phyloP scores from a whole-genome alignment of 768 basidiomycete species.

The Hericium erinaceus region DNA sequence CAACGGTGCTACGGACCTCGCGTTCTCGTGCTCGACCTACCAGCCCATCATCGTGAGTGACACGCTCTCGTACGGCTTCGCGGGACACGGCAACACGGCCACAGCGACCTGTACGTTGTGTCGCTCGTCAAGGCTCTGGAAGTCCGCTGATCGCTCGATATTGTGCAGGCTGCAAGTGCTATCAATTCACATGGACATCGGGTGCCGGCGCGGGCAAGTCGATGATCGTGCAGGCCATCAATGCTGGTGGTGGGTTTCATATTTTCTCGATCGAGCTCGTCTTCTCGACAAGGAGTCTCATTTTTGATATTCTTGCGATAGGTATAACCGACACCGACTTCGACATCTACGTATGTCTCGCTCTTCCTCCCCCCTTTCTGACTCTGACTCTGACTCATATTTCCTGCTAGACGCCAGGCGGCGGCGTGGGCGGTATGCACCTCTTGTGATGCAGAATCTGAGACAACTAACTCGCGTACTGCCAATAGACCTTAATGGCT shows the following conservation, averaged over 20 bases:
- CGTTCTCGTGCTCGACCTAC: constrained; percentile 13
- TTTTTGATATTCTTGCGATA: background rate
- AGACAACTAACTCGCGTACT: background rate
- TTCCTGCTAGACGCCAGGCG: background rate
- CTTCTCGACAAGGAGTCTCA: background rate
- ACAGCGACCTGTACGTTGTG: constrained; percentile 7
- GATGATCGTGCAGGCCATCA: constrained; percentile 19
- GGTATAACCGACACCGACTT: background rate
- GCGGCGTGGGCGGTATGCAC: background rate
- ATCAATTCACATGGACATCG: constrained; percentile 19
- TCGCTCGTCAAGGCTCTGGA: background rate
- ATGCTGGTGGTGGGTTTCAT: constrained; percentile 14
- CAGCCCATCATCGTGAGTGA: constrained; percentile 15
- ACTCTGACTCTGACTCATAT: background rate
- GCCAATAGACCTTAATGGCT: background rate
- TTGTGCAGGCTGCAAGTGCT: constrained; percentile 16
- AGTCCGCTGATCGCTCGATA: background rate
- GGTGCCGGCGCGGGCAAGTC: constrained; percentile 16
- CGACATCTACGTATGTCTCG: background rate
- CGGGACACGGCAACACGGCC: constrained; percentile 13
- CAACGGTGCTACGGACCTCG: constrained; percentile 3
- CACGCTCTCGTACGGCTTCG: constrained; percentile 13
- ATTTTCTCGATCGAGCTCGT: background rate
- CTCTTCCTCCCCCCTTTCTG: background rate
- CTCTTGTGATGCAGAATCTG: background rate